These are phyloP conservation scores for Zymoseptoria tritici DNA, from an alignment of 2,329 filamentous ascomycete genomes.

Conservation along the genomic window DNA sequence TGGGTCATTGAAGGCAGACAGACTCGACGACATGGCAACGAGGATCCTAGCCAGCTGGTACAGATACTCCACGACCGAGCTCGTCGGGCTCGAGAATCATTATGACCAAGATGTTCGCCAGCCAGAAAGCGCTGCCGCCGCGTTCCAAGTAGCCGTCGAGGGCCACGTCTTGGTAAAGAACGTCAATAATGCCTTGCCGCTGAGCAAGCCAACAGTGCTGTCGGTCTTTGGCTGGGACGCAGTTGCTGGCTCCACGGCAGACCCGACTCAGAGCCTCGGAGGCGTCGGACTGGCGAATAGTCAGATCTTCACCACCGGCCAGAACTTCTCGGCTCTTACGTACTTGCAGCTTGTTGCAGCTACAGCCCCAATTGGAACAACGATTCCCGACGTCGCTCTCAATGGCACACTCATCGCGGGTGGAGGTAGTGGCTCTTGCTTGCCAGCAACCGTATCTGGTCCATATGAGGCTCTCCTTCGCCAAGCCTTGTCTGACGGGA, in stretches of 20 bases:
- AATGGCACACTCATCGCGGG: constrained; percentile 17
- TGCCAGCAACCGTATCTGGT: not conserved
- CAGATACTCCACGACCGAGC: constrained; percentile 3
- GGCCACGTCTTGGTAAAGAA: constrained; percentile 58
- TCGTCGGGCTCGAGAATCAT: constrained; percentile 26
- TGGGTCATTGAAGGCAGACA: constrained; percentile 19
- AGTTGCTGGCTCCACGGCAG: not conserved
- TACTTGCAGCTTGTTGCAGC: not conserved
- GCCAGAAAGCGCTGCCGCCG: constrained; percentile 28
- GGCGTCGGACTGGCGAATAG: constrained; percentile 8
- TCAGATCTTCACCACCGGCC: constrained; percentile 7
- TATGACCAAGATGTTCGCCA: constrained; percentile 37
- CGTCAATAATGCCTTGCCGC: constrained; percentile 47
- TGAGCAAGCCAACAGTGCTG: constrained; percentile 37
- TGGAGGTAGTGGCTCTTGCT: constrained; percentile 19
- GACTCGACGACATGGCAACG: constrained; percentile 28
- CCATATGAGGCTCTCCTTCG: constrained; percentile 11
- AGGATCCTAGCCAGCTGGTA: constrained; percentile 23
- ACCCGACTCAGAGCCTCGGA: not conserved
- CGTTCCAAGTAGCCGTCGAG: constrained; percentile 28
- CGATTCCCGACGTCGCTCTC: constrained; percentile 1
- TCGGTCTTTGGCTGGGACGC: constrained; percentile 34
- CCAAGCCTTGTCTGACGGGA: constrained; percentile 9
- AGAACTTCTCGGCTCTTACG: not conserved
- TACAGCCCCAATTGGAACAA: not conserved